Evolutionary conservation across 75 land plant genomes (phyloP).

Genomic region (Pinus tabuliformis): DNA sequence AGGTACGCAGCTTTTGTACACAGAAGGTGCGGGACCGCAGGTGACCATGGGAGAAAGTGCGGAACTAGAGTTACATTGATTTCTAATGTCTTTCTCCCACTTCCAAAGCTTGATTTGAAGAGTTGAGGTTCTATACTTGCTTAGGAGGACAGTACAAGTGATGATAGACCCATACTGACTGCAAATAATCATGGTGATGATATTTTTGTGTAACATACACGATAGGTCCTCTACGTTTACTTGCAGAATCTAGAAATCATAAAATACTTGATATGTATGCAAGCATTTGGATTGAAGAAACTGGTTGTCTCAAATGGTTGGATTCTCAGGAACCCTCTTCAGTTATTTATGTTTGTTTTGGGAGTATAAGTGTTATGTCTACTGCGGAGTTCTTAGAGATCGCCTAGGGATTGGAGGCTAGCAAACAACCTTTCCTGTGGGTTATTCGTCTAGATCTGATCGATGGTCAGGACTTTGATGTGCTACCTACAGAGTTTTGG

Average conservation of each 20-base stretch:
- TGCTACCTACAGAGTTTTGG: background rate
- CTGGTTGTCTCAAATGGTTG: conserved; percentile 36
- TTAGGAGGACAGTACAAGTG: too few relatives aligned
- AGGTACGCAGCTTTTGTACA: too few relatives aligned
- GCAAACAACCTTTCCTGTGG: conserved; percentile 39
- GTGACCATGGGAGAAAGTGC: too few relatives aligned
- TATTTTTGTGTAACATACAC: too few relatives aligned
- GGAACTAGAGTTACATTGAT: too few relatives aligned
- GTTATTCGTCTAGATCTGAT: conserved; percentile 13
- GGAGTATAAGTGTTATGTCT: conserved; percentile 15
- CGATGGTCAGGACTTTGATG: too few relatives aligned
- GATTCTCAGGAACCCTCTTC: conserved; percentile 21
- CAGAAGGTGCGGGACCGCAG: too few relatives aligned
- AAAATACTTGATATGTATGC: background rate
- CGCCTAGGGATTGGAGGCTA: conserved; percentile 12
- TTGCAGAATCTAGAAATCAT: background rate
- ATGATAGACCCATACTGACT: too few relatives aligned
- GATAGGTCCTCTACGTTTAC: background rate
- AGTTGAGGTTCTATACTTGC: too few relatives aligned
- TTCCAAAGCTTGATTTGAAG: too few relatives aligned
- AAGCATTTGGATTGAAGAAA: conserved; percentile 8
- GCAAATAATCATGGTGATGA: too few relatives aligned
- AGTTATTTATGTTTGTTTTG: conserved; percentile 45
- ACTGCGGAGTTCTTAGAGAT: conserved; percentile 27
- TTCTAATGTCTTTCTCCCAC: too few relatives aligned